phyloP scores from a whole-genome alignment of 1,139 yeast species.

The Diutina siamensis region DNA sequence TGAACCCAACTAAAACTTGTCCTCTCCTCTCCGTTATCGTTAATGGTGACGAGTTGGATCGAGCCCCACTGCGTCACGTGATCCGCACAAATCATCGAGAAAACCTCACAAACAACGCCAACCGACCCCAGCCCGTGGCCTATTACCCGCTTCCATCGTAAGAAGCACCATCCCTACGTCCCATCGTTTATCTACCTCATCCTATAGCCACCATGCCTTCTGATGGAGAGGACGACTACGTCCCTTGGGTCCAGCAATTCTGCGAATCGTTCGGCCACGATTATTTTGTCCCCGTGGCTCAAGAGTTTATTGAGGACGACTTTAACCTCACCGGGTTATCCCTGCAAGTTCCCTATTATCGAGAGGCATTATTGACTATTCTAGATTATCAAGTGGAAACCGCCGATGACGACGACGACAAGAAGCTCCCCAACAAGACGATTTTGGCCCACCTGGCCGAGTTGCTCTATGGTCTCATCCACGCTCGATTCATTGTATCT shows the following conservation, averaged over 20 bases:
- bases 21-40: too few relatives aligned
- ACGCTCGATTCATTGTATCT: constrained; percentile 81
- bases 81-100: background rate
- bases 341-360: constrained; percentile 77
- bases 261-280: constrained; percentile 87
- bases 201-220: constrained; percentile 22
- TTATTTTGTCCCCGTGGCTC: constrained; percentile 84
- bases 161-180: background rate
- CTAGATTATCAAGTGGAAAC: constrained; percentile 74
- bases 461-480: constrained; percentile 83
- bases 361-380: constrained; percentile 86
- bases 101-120: background rate
- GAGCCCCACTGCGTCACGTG: background rate
- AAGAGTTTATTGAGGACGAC: constrained; percentile 92
- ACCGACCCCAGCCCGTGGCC: background rate
- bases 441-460: constrained; percentile 85
- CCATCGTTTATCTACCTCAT: background rate
- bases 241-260: constrained; percentile 85
- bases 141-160: too few relatives aligned
- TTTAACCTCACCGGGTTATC: constrained; percentile 87
- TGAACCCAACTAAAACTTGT: too few relatives aligned
- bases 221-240: constrained; percentile 46
- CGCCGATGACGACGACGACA: constrained; percentile 30
- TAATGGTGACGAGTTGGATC: too few relatives aligned
- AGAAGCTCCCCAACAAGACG: constrained; percentile 56